phyloP scores from a whole-genome alignment of 2,329 filamentous ascomycete genomes.

The Penicillium frequentans region DNA sequence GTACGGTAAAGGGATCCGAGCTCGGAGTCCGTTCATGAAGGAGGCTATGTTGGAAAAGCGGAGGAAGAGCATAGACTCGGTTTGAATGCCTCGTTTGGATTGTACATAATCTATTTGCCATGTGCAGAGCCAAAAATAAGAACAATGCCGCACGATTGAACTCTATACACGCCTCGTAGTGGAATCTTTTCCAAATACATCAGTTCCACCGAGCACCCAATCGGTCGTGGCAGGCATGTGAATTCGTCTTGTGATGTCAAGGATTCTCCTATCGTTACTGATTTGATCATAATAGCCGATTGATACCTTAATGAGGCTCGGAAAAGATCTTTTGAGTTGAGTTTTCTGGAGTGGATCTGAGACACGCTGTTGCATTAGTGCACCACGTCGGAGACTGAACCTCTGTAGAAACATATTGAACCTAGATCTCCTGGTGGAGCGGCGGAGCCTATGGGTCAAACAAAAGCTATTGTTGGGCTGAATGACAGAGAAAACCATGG shows the following conservation, averaged over 20 bases:
- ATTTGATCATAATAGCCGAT: neutral
- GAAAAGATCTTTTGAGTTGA: neutral
- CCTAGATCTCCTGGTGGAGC: slow-evolving; percentile 1
- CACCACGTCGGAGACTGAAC: slow-evolving; percentile 10
- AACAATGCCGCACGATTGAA: neutral
- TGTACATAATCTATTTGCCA: neutral
- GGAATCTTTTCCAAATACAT: neutral
- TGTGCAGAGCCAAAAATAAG: neutral
- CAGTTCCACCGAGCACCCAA: neutral
- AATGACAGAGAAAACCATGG: slow-evolving; percentile 2
- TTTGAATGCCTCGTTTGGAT: slow-evolving; percentile 7
- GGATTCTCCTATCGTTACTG: neutral
- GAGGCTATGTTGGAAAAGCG: slow-evolving; percentile 26
- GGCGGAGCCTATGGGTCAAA: neutral
- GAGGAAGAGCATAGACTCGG: slow-evolving; percentile 21
- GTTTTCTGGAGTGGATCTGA: slow-evolving; percentile 4
- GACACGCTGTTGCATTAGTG: neutral
- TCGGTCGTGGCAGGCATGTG: neutral
- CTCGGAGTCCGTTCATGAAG: slow-evolving; percentile 26
- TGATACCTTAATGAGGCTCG: neutral
- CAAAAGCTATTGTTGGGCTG: neutral
- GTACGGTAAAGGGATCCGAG: slow-evolving; percentile 40
- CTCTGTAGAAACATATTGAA: slow-evolving; percentile 14
- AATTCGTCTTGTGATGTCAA: neutral
- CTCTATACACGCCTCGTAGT: neutral